Evolutionary conservation across 768 basidiomycete genomes (phyloP).

Genomic region (Serendipita sp.): DNA sequence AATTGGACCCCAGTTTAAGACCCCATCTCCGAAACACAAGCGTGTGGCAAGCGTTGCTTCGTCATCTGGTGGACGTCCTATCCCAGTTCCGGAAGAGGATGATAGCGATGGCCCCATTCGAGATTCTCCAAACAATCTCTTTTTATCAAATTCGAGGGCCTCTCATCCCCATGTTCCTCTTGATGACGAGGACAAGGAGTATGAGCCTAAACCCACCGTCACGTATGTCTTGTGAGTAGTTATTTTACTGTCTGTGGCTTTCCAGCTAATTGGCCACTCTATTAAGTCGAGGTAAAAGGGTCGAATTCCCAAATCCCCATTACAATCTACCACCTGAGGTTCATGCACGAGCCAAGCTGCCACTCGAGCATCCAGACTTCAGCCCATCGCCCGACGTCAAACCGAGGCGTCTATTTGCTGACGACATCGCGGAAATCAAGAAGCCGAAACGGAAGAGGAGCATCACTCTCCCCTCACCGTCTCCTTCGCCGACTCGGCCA

Average conservation of each 20-base stretch:
- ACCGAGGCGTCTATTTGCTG: constrained; percentile 42
- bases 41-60: neutral
- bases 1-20: constrained; percentile 10
- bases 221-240: constrained; percentile 56
- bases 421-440: constrained; percentile 15
- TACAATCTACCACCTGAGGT: constrained; percentile 33
- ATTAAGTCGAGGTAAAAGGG: constrained; percentile 50
- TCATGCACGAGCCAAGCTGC: constrained; percentile 35
- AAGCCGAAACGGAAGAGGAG: constrained; percentile 5
- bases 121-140: constrained; percentile 59
- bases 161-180: constrained; percentile 20
- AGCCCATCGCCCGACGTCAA: constrained; percentile 38
- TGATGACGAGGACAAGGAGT: constrained; percentile 21
- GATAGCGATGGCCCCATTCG: constrained; percentile 20
- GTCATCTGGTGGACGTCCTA: neutral
- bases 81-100: neutral
- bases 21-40: neutral
- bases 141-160: constrained; percentile 30
- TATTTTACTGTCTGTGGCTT: neutral
- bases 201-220: constrained; percentile 42
- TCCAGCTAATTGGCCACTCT: constrained; percentile 1
- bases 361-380: constrained; percentile 47
- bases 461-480: neutral
- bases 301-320: constrained; percentile 45
- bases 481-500: neutral